These are phyloP conservation scores for Mortierella sp. DNA, from an alignment of 371 early-diverging fungal genomes.

Conservation along the genomic window DNA sequence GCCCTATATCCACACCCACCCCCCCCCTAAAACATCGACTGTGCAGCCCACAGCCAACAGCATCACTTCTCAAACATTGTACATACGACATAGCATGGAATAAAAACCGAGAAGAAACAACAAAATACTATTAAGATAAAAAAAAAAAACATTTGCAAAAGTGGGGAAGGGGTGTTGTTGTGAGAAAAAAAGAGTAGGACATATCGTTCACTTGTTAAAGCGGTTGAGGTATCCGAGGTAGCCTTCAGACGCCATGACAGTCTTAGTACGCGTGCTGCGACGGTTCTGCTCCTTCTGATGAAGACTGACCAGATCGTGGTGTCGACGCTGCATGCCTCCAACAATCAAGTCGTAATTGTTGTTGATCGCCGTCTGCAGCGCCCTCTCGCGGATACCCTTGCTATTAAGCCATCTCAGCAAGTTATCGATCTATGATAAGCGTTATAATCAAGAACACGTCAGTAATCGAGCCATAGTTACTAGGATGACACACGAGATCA, in stretches of 20 bases:
- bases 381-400: slow-evolving; percentile 80
- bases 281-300: slow-evolving; percentile 59
- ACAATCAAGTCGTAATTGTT: slow-evolving; percentile 60
- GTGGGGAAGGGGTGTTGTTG: background rate
- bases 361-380: slow-evolving; percentile 67
- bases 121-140: too few relatives aligned
- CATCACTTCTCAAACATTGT: background rate
- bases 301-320: slow-evolving; percentile 58
- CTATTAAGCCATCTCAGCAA: slow-evolving; percentile 83
- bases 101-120: background rate
- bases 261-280: slow-evolving; percentile 66
- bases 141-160: background rate
- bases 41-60: background rate
- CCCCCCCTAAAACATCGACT: too few relatives aligned
- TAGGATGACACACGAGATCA: background rate
- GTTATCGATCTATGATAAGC: slow-evolving; percentile 64
- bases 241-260: slow-evolving; percentile 53
- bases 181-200: background rate
- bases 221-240: slow-evolving; percentile 52
- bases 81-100: background rate
- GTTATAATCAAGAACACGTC: background rate
- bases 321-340: slow-evolving; percentile 63
- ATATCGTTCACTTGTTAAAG: slow-evolving; percentile 16
- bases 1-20: background rate
- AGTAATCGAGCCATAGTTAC: background rate